These are phyloP conservation scores for Trichoderma atroviride DNA, from an alignment of 2,329 filamentous ascomycete species.

Conservation along the genomic window DNA sequence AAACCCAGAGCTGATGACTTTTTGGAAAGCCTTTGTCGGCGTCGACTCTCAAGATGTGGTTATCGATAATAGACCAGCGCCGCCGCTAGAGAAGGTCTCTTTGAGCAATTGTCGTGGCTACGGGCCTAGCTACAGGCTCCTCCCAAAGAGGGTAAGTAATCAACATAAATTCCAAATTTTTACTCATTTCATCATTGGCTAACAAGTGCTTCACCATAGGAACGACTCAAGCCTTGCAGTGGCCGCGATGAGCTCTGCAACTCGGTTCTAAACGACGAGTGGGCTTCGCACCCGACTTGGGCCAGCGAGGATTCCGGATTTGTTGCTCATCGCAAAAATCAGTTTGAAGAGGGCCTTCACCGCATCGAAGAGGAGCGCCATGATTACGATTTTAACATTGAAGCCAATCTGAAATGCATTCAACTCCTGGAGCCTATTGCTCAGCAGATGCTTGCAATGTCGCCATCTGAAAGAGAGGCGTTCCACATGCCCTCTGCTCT, in stretches of 20 bases:
- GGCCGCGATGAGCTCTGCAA: slow-evolving; percentile 94
- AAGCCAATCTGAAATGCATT: slow-evolving; percentile 91
- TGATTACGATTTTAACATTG: slow-evolving; percentile 98
- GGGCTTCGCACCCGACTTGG: slow-evolving; percentile 99
- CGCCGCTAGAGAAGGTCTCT: slow-evolving; percentile 80
- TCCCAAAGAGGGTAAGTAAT: slow-evolving; percentile 72
- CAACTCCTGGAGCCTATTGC: slow-evolving; percentile 94
- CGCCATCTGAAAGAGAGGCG: slow-evolving; percentile 67
- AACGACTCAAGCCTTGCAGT: slow-evolving; percentile 88
- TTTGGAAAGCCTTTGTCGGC: slow-evolving; percentile 82
- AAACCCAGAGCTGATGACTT: slow-evolving; percentile 84
- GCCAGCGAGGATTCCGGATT: slow-evolving; percentile 97
- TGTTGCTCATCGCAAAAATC: slow-evolving; percentile 95
- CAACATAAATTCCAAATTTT: too few relatives aligned
- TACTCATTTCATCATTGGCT: slow-evolving; percentile 21
- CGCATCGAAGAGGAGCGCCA: slow-evolving; percentile 97
- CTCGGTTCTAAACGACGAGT: slow-evolving; percentile 92
- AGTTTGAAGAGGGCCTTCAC: slow-evolving; percentile 90
- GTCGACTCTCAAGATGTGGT: slow-evolving; percentile 76
- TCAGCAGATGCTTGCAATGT: slow-evolving; percentile 83
- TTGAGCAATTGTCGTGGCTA: slow-evolving; percentile 94
- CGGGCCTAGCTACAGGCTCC: slow-evolving; percentile 89
- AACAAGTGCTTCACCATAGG: slow-evolving; percentile 45
- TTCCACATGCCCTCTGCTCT: slow-evolving; percentile 83
- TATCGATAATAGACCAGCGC: slow-evolving; percentile 75